A percentile compares a stretch with the other conserved stretches of the same genome.
phyloP scores from a whole-genome alignment of 164 flowering plant genomes.

The Cinnamomum chago region DNA sequence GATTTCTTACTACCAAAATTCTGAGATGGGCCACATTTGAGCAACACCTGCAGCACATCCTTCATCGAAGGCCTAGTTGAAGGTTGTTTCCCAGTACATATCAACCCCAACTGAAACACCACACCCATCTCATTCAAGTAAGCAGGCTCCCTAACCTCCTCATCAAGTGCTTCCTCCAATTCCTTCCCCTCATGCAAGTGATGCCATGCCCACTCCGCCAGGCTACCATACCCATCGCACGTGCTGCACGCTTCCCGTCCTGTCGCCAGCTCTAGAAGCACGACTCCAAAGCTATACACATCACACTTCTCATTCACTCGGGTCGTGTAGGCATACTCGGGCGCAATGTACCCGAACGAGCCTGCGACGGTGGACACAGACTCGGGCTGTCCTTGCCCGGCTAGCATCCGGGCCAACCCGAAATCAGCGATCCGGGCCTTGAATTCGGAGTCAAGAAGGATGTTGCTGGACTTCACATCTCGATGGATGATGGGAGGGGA shows the following conservation, averaged over 20 bases:
- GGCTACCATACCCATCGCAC: slow-evolving; percentile 43
- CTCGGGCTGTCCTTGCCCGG: slow-evolving; percentile 30
- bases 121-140: slow-evolving; percentile 44
- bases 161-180: slow-evolving; percentile 39
- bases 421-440: slow-evolving; percentile 74
- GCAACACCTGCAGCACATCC: slow-evolving; percentile 46
- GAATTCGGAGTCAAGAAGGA: slow-evolving; percentile 56
- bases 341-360: slow-evolving; percentile 75
- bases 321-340: slow-evolving; percentile 59
- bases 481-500: slow-evolving; percentile 62
- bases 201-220: slow-evolving; percentile 64
- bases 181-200: slow-evolving; percentile 31
- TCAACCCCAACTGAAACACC: slow-evolving; percentile 55
- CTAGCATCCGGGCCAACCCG: slow-evolving; percentile 58
- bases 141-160: slow-evolving; percentile 35
- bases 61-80: slow-evolving; percentile 61
- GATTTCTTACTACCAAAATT: slow-evolving; percentile 12
- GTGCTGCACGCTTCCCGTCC: slow-evolving; percentile 40
- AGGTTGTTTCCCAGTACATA: slow-evolving; percentile 46
- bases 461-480: slow-evolving; percentile 75
- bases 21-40: slow-evolving; percentile 11
- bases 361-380: slow-evolving; percentile 56
- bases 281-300: slow-evolving; percentile 77
- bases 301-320: slow-evolving; percentile 66
- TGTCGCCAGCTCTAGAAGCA: slow-evolving; percentile 67